Conservation (phyloP, 345 rosid genomes). For the Jatropha curcas region DNA sequence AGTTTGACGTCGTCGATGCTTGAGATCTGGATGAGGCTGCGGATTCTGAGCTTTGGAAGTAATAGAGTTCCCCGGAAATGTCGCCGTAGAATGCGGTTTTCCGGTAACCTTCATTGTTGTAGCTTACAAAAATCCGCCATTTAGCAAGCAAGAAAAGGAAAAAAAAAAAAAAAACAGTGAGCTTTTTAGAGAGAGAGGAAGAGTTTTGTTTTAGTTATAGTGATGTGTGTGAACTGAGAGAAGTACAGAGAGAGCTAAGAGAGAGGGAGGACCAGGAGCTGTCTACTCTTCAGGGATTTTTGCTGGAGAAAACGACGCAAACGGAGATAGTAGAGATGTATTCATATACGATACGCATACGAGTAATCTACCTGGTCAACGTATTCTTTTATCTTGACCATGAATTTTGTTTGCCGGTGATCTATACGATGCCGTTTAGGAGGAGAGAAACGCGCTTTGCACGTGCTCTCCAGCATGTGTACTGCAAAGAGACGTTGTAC, state of each 20-base stretch:
- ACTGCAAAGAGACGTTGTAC: conserved; percentile 7
- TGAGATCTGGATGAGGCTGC: conserved; percentile 55
- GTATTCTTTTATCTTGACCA: background rate
- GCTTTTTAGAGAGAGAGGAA: conserved; percentile 5
- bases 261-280: background rate
- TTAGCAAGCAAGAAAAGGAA: conserved; percentile 24
- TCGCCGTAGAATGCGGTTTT: conserved; percentile 47
- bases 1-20: conserved; percentile 50
- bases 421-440: background rate
- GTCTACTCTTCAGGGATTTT: conserved; percentile 1
- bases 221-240: background rate
- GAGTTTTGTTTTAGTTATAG: background rate
- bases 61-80: conserved; percentile 31
- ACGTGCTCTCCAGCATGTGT: background rate
- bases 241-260: background rate
- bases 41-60: conserved; percentile 25
- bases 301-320: background rate
- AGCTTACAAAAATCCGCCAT: conserved; percentile 16
- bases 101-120: conserved; percentile 70
- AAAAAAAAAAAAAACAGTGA: background rate
- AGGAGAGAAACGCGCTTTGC: conserved; percentile 5
- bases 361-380: background rate
- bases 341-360: background rate
- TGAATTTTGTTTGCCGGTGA: background rate
- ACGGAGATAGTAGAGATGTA: background rate